Conservation (phyloP, 805 yeast genomes). For the Myxozyma geophila region DNA sequence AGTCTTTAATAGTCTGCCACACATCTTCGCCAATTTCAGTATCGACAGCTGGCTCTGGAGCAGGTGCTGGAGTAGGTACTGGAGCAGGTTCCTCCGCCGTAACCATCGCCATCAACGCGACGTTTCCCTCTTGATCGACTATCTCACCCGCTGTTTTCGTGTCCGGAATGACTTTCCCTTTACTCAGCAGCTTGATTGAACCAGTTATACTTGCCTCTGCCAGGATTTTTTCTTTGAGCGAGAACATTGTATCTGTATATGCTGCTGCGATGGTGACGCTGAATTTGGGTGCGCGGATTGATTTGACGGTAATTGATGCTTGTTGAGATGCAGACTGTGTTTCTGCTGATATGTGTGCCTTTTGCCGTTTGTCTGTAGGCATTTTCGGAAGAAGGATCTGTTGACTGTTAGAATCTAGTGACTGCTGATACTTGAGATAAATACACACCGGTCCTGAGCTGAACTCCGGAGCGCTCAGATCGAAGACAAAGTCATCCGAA, state of each 20-base stretch:
- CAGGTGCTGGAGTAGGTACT: neutral
- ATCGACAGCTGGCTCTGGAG: neutral
- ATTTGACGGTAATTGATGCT: conserved; percentile 27
- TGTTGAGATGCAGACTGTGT: neutral
- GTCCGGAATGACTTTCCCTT: conserved; percentile 33
- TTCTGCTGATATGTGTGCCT: neutral
- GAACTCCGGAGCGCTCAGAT: conserved; percentile 14
- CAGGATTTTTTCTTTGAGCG: conserved; percentile 17
- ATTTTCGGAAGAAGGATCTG: conserved; percentile 27
- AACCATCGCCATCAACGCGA: conserved; percentile 34
- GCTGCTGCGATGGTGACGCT: conserved; percentile 9
- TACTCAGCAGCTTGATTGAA: conserved; percentile 20
- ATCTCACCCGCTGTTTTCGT: conserved; percentile 27
- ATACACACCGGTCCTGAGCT: conserved; percentile 17
- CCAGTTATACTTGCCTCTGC: conserved; percentile 14
- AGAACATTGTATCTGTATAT: conserved; percentile 25
- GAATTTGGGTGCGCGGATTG: conserved; percentile 35
- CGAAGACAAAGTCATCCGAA: conserved; percentile 26
- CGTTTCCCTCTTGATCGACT: conserved; percentile 25
- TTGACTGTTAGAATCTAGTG: neutral
- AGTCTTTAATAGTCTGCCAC: conserved; percentile 20
- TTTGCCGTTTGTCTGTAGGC: conserved; percentile 25
- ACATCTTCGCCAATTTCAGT: conserved; percentile 12
- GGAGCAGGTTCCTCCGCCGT: conserved; percentile 19
- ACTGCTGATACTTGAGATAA: neutral